Evolutionary conservation across 208 protist species (phyloP).

Genomic region (Leishmania amazonensis): DNA sequence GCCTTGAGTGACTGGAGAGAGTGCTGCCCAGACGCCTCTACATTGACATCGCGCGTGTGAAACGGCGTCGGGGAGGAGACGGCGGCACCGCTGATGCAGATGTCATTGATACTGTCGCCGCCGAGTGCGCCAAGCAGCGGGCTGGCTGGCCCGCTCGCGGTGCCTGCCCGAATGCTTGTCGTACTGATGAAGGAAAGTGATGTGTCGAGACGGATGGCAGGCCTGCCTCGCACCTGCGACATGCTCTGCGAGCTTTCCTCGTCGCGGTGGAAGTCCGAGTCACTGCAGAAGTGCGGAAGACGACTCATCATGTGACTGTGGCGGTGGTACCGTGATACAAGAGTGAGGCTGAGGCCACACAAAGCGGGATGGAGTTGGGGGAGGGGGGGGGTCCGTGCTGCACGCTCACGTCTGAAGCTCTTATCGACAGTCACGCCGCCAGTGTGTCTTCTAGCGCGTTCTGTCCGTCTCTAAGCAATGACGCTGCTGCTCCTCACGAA

Average conservation of each 20-base stretch:
- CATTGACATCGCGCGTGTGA: slow-evolving; percentile 8
- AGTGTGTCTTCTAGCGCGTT: background rate
- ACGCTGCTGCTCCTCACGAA: background rate
- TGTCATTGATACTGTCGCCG: background rate
- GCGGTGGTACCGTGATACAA: background rate
- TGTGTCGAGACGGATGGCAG: slow-evolving; percentile 43
- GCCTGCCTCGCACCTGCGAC: slow-evolving; percentile 38
- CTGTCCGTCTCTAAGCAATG: background rate
- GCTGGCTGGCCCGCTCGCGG: slow-evolving; percentile 25
- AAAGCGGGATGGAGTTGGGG: background rate
- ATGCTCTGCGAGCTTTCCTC: slow-evolving; percentile 39
- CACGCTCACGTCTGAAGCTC: background rate
- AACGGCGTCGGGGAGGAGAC: slow-evolving; percentile 10
- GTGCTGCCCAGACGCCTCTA: background rate
- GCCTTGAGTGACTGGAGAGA: slow-evolving; percentile 3
- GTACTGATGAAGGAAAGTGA: slow-evolving; percentile 26
- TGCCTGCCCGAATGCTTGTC: slow-evolving; percentile 15
- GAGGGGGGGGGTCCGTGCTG: background rate
- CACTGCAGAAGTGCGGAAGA: slow-evolving; percentile 14
- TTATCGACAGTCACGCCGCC: background rate
- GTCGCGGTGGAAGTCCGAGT: slow-evolving; percentile 18
- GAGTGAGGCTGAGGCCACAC: background rate
- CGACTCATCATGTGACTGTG: slow-evolving; percentile 10
- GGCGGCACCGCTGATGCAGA: background rate
- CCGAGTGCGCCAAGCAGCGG: slow-evolving; percentile 3